Evolutionary conservation across 257 asterid genomes (phyloP).

Genomic region (Solanum chiquidenum): DNA sequence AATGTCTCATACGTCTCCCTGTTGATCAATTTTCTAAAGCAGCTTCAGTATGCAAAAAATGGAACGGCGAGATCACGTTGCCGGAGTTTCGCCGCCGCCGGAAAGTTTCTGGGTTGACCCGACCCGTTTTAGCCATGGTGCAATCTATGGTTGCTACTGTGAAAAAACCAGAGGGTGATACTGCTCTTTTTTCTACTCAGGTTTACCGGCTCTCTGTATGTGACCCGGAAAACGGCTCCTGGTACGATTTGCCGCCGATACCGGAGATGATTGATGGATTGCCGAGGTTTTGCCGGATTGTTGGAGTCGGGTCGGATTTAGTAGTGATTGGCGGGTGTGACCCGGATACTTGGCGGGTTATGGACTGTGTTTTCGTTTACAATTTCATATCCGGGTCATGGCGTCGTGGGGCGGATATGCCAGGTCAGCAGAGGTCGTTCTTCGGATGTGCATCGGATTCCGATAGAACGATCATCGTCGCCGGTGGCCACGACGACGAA

Average conservation of each 20-base stretch:
- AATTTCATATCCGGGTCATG: slow-evolving; percentile 7
- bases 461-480: background rate
- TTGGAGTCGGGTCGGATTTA: slow-evolving; percentile 7
- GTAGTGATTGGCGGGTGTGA: slow-evolving; percentile 16
- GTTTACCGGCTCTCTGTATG: background rate
- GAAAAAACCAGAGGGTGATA: background rate
- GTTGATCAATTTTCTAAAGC: background rate
- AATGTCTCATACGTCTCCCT: slow-evolving; percentile 15
- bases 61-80: background rate
- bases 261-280: slow-evolving; percentile 8
- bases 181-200: background rate
- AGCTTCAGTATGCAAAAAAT: slow-evolving; percentile 4
- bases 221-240: background rate
- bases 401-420: slow-evolving; percentile 15
- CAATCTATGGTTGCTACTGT: slow-evolving; percentile 1
- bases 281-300: slow-evolving; percentile 8
- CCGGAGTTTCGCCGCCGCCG: slow-evolving; percentile 1
- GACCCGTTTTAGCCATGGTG: background rate
- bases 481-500: slow-evolving; percentile 12
- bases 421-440: slow-evolving; percentile 2
- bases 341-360: slow-evolving; percentile 4
- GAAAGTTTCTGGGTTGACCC: background rate
- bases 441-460: slow-evolving; percentile 12
- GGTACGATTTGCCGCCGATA: slow-evolving; percentile 11
- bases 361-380: slow-evolving; percentile 5